These are phyloP conservation scores for Discostella stelligeroides DNA, from an alignment of 108 stramenopile species.

Conservation along the genomic window DNA sequence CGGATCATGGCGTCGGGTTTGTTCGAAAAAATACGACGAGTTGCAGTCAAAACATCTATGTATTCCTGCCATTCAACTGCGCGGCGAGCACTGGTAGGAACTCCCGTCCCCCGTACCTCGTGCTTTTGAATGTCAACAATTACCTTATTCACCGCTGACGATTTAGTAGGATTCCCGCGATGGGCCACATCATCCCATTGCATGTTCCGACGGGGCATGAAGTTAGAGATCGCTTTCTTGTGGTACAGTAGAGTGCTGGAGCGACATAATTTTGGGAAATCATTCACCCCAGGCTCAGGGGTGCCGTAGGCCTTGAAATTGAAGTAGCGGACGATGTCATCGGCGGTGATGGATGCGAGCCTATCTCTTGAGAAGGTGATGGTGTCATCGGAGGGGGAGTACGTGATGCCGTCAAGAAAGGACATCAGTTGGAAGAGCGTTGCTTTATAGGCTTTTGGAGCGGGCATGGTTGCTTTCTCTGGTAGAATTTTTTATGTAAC, in stretches of 20 bases:
- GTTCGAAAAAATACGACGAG: not conserved
- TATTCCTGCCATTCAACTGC: conserved; percentile 18
- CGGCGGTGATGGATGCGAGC: conserved; percentile 1
- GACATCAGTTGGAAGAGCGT: no score
- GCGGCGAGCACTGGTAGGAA: conserved; percentile 2
- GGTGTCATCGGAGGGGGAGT: no score
- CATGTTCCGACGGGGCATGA: conserved; percentile 14
- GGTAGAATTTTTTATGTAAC: no score
- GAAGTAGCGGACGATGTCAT: conserved; percentile 4
- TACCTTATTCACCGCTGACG: not conserved
- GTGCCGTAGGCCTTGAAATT: conserved; percentile 7
- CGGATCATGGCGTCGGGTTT: not conserved
- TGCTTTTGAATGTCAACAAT: no score
- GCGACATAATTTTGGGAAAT: conserved; percentile 1
- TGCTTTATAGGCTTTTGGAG: no score
- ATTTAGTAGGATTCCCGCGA: conserved; percentile 13
- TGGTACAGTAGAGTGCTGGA: conserved; percentile 3
- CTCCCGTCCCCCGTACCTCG: conserved; percentile 13
- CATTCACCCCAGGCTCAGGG: conserved; percentile 7
- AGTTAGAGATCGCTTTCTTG: conserved; percentile 11
- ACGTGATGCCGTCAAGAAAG: no score
- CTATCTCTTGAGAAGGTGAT: not conserved
- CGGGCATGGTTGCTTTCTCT: no score
- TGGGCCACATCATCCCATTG: conserved; percentile 4
- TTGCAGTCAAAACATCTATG: not conserved